Evolutionary conservation across 441 rosid genomes (phyloP).

Genomic region (Gossypium aridum): DNA sequence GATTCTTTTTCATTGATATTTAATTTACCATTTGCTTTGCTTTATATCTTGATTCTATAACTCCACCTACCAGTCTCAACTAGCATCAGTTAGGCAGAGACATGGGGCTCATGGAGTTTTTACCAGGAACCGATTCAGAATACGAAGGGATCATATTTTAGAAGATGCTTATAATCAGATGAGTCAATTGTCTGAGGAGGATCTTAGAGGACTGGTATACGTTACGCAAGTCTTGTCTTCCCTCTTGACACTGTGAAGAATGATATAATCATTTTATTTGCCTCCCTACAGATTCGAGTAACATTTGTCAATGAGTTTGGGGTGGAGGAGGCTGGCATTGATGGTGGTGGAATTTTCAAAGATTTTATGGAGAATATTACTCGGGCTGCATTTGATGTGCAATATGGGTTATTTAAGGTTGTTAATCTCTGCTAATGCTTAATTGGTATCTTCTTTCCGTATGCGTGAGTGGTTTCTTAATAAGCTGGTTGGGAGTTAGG

Average conservation of each 20-base stretch:
- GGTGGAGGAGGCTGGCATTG: conserved; percentile 99
- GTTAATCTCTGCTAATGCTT: conserved; percentile 8
- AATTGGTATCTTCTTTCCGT: background rate
- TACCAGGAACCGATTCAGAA: conserved; percentile 81
- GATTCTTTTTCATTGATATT: conserved; percentile 6
- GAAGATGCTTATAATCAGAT: conserved; percentile 99
- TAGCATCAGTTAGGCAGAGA: conserved; percentile 66
- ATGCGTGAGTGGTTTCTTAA: background rate
- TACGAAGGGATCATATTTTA: conserved; percentile 86
- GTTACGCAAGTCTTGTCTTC: conserved; percentile 18
- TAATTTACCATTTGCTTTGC: conserved; percentile 14
- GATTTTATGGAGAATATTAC: conserved; percentile 99
- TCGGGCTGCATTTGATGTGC: conserved; percentile 96
- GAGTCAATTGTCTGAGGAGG: conserved; percentile 93
- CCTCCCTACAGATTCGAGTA: conserved; percentile 77
- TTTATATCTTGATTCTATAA: conserved; percentile 11
- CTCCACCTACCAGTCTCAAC: conserved; percentile 56
- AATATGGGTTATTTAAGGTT: conserved; percentile 97
- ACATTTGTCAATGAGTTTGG: conserved; percentile 96
- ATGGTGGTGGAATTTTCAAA: conserved; percentile 99
- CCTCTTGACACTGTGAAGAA: conserved; percentile 8
- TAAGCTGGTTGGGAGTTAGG: conserved; percentile 2
- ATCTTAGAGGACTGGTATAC: conserved; percentile 85
- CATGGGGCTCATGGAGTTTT: conserved; percentile 72
- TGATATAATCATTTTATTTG: conserved; percentile 19